phyloP scores from a whole-genome alignment of 257 asterid species.

The Solanum medicagineum region DNA sequence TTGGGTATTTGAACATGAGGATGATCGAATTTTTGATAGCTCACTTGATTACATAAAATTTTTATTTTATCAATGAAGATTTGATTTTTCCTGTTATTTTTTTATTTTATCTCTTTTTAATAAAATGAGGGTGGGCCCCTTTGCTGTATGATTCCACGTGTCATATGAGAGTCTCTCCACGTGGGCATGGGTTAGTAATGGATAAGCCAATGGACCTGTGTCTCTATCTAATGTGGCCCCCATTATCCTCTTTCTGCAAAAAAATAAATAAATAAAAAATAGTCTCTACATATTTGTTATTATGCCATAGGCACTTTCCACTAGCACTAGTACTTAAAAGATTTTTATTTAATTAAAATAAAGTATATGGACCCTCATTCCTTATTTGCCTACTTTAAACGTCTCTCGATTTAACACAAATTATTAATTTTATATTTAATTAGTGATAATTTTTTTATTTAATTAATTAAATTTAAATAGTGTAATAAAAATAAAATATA shows the following conservation, averaged over 20 bases:
- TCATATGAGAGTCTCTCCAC: neutral
- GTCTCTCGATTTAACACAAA: accelerated
- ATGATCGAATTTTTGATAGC: neutral
- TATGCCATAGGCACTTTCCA: neutral
- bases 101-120: neutral
- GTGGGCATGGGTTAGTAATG: neutral
- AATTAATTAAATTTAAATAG: no score
- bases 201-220: neutral
- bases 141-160: neutral
- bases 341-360: neutral
- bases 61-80: neutral
- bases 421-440: no score
- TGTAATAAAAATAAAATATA: no score
- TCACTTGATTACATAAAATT: neutral
- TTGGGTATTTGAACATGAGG: neutral
- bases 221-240: neutral
- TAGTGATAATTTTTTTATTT: no score
- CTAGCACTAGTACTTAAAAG: neutral
- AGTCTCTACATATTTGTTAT: neutral
- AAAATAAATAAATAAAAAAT: neutral
- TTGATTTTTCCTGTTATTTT: neutral
- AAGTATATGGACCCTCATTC: neutral
- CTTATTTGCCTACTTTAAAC: neutral
- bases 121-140: neutral
- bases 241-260: neutral